phyloP scores from a whole-genome alignment of 1,284 basidiomycete genomes.

The Malassezia vespertilionis region DNA sequence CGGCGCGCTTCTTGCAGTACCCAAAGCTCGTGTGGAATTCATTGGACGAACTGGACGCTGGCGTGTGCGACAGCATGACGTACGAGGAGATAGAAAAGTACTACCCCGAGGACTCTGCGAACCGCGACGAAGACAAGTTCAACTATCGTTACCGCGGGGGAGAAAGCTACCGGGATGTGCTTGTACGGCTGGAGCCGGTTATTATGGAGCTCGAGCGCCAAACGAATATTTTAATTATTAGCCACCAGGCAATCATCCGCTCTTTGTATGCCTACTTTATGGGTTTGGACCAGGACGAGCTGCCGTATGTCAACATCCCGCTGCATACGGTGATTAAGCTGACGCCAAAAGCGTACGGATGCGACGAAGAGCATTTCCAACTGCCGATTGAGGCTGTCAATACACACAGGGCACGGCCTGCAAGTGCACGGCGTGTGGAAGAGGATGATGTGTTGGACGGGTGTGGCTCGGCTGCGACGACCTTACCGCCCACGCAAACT shows the following conservation, averaged over 20 bases:
- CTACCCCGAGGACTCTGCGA: conserved; percentile 99
- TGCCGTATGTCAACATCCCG: conserved; percentile 82
- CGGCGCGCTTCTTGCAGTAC: conserved; percentile 69
- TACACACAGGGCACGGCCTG: conserved; percentile 42
- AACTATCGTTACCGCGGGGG: conserved; percentile 89
- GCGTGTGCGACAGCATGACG: conserved; percentile 98
- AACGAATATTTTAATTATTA: conserved; percentile 91
- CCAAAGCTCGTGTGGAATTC: conserved; percentile 97
- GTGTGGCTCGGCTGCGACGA: no score
- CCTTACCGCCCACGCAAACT: no score
- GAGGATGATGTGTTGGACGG: no score
- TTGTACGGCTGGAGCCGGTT: conserved; percentile 89
- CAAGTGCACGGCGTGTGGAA: no score
- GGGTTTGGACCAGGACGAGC: conserved; percentile 76
- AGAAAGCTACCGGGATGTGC: conserved; percentile 81
- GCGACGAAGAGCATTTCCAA: conserved; percentile 78
- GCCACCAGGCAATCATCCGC: conserved; percentile 62
- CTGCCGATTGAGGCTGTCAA: conserved; percentile 46
- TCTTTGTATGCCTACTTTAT: conserved; percentile 78
- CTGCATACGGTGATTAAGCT: conserved; percentile 95
- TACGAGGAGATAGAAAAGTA: conserved; percentile 87
- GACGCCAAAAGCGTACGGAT: conserved; percentile 95
- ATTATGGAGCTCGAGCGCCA: conserved; percentile 98
- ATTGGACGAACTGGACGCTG: conserved; percentile 92
- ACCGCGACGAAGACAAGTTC: conserved; percentile 97